Conservation (phyloP, 495 filamentous ascomycete species). For the Aspergillus homomorphus region DNA sequence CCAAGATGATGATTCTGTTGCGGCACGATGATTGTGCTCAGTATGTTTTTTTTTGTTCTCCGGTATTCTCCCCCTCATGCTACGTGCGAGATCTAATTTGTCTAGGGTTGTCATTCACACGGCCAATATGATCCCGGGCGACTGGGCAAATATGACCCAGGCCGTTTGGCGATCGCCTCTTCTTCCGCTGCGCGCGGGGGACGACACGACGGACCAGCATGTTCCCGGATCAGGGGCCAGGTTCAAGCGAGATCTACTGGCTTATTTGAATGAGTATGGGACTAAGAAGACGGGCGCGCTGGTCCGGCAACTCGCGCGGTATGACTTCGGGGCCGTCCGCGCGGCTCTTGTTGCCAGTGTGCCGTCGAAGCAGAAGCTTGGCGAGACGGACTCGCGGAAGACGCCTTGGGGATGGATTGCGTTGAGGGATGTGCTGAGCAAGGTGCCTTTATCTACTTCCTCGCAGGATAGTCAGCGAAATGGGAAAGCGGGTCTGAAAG, state of each 20-base stretch:
- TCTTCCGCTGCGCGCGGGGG: slow-evolving; percentile 49
- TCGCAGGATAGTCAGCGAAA: too few relatives aligned
- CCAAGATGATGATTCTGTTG: slow-evolving; percentile 83
- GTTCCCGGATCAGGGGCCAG: slow-evolving; percentile 56
- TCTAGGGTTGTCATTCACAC: slow-evolving; percentile 74
- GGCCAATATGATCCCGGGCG: slow-evolving; percentile 79
- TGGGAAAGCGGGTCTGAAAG: slow-evolving; percentile 4
- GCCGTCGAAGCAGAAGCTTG: slow-evolving; percentile 60
- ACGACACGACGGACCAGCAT: neutral
- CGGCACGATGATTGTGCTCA: slow-evolving; percentile 74
- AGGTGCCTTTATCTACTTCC: slow-evolving; percentile 44
- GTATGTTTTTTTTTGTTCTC: slow-evolving; percentile 27
- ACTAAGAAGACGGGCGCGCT: slow-evolving; percentile 49
- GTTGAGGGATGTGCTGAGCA: slow-evolving; percentile 56
- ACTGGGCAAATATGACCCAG: slow-evolving; percentile 88
- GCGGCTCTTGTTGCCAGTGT: slow-evolving; percentile 75
- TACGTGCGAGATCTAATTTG: neutral
- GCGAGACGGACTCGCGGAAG: slow-evolving; percentile 27
- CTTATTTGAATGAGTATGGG: slow-evolving; percentile 71
- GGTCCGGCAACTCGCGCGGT: slow-evolving; percentile 53
- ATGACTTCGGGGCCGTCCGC: slow-evolving; percentile 68
- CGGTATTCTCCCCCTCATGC: too few relatives aligned
- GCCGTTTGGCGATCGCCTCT: slow-evolving; percentile 78
- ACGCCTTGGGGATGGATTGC: slow-evolving; percentile 75
- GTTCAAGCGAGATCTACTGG: slow-evolving; percentile 74